Evolutionary conservation across 1,284 basidiomycete genomes (phyloP).

Genomic region (Boletus mariae): DNA sequence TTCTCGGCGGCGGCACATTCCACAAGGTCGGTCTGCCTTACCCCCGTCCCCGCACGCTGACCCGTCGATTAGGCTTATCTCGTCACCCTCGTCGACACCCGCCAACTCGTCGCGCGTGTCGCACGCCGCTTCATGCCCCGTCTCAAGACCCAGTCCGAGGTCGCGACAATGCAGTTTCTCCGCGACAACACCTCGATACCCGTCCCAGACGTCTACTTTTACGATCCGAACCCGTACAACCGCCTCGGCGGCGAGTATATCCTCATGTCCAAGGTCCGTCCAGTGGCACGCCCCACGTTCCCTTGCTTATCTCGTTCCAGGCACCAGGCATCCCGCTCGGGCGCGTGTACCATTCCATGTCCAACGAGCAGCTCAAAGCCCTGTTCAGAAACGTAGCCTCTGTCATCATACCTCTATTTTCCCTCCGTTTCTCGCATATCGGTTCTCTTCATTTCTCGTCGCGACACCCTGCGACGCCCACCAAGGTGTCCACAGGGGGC

Average conservation of each 20-base stretch:
- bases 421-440: constrained; percentile 66
- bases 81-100: constrained; percentile 57
- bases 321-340: constrained; percentile 66
- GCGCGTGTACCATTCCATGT: constrained; percentile 63
- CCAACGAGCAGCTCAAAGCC: constrained; percentile 55
- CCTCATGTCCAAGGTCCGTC: constrained; percentile 73
- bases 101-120: constrained; percentile 68
- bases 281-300: background rate
- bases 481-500: constrained; percentile 11
- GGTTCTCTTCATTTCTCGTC: constrained; percentile 65
- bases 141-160: constrained; percentile 78
- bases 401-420: constrained; percentile 67
- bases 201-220: constrained; percentile 68
- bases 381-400: constrained; percentile 65
- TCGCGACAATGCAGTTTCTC: constrained; percentile 75
- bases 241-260: constrained; percentile 79
- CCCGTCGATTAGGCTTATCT: constrained; percentile 58
- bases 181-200: constrained; percentile 64
- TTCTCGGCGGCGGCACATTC: constrained; percentile 69
- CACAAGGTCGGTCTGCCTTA: constrained; percentile 53
- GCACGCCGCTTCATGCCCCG: constrained; percentile 79
- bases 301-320: constrained; percentile 34
- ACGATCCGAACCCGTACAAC: constrained; percentile 79
- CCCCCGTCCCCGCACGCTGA: background rate
- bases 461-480: too few species aligned